A percentile compares a stretch with the other conserved stretches of the same genome.
Conservation (phyloP, 257 asterid species). For the Penstemon eatonii region DNA sequence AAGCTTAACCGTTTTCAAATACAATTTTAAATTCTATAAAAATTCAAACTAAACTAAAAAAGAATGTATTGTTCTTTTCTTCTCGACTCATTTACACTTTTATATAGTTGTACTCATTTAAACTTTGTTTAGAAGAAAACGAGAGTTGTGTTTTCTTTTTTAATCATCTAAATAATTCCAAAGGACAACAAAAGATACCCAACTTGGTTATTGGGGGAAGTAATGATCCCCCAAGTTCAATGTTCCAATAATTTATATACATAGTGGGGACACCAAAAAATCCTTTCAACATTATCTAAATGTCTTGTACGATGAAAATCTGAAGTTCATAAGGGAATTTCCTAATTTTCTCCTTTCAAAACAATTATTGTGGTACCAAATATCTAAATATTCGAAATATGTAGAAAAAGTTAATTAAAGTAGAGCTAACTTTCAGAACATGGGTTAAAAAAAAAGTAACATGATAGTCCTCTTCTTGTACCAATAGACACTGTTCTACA, state of each 20-base stretch:
- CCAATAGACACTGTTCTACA: too few relatives aligned
- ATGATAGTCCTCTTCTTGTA: too few relatives aligned
- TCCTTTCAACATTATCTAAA: slow-evolving; percentile 26
- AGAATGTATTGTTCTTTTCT: background rate
- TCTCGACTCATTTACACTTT: too few relatives aligned
- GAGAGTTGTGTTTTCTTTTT: too few relatives aligned
- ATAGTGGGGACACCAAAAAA: slow-evolving; percentile 25
- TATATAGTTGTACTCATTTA: too few relatives aligned
- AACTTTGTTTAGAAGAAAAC: too few relatives aligned
- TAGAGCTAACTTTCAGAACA: too few relatives aligned
- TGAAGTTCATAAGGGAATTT: background rate
- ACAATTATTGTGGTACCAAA: too few relatives aligned
- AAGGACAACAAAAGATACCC: background rate
- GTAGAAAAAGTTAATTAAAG: too few relatives aligned
- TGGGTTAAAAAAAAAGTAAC: too few relatives aligned
- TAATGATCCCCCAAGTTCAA: slow-evolving; percentile 16
- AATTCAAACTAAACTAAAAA: background rate
- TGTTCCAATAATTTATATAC: slow-evolving; percentile 18
- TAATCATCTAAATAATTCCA: background rate
- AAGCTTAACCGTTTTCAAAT: too few relatives aligned
- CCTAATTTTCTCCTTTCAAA: background rate
- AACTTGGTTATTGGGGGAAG: slow-evolving; percentile 18
- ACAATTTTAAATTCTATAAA: background rate
- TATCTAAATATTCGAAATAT: too few relatives aligned
- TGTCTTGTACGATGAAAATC: slow-evolving; percentile 26